Conservation (phyloP, 352 stramenopile genomes). For the Plasmopara viticola region DNA sequence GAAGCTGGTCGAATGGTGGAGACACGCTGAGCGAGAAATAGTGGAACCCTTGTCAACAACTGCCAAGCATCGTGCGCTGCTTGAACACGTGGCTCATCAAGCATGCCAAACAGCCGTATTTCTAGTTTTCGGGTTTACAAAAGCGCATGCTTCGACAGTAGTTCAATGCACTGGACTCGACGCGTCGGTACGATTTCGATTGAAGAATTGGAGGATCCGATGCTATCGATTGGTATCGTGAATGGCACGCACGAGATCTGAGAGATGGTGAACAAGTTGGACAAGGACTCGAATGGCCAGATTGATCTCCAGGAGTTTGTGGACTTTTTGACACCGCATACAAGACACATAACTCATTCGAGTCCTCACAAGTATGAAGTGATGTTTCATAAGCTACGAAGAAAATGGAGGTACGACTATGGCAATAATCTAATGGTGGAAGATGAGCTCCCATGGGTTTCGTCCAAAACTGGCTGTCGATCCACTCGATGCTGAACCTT, state of each 20-base stretch:
- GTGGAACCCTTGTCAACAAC: constrained; percentile 4
- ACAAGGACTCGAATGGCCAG: constrained; percentile 51
- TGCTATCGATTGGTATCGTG: constrained; percentile 75
- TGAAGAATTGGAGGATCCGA: constrained; percentile 26
- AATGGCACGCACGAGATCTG: constrained; percentile 57
- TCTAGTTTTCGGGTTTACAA: constrained; percentile 64
- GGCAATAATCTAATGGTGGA: background rate
- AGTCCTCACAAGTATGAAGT: constrained; percentile 52
- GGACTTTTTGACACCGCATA: constrained; percentile 59
- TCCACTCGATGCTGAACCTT: too few species aligned
- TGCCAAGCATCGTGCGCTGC: constrained; percentile 26
- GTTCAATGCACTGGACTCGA: constrained; percentile 69
- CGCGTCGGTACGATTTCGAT: constrained; percentile 51
- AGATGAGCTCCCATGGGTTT: background rate
- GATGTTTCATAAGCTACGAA: constrained; percentile 69
- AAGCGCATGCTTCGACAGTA: constrained; percentile 73
- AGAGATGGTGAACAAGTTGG: constrained; percentile 70
- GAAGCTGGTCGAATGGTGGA: constrained; percentile 24
- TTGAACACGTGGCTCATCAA: constrained; percentile 62
- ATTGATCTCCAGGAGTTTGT: constrained; percentile 82
- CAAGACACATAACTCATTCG: constrained; percentile 29
- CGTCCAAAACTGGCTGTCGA: too few species aligned
- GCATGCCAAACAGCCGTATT: constrained; percentile 47
- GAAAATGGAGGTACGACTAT: constrained; percentile 61
- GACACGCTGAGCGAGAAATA: constrained; percentile 25